Evolutionary conservation across 1,284 basidiomycete species (phyloP).

Genomic region (Leccinum pachyderme): DNA sequence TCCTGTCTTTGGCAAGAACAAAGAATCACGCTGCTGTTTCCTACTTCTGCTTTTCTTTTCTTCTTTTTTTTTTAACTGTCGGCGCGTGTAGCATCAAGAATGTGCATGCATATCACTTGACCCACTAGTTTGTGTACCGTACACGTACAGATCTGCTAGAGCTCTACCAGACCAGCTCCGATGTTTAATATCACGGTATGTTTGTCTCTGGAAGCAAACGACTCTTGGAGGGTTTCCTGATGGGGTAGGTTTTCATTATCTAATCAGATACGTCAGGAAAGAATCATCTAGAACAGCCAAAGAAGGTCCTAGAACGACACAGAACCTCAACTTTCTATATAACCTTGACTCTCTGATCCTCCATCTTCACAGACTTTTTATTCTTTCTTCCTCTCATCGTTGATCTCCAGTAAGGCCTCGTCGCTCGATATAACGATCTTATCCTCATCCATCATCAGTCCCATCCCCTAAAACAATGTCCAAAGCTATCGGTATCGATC

Average conservation of each 20-base stretch:
- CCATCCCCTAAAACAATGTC: conserved; percentile 37
- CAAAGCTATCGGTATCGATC: conserved; percentile 93
- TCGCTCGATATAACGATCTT: conserved; percentile 2
- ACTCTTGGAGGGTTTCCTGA: not conserved
- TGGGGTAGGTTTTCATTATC: conserved; percentile 24
- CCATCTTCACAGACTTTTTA: conserved; percentile 15
- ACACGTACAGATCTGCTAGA: conserved; percentile 30
- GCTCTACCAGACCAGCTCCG: conserved; percentile 15
- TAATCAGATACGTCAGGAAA: conserved; percentile 33
- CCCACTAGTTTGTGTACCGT: conserved; percentile 21
- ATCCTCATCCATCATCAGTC: not conserved
- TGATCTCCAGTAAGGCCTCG: conserved; percentile 17
- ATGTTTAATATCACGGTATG: conserved; percentile 18
- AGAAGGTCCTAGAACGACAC: conserved; percentile 39
- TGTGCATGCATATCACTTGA: conserved; percentile 30
- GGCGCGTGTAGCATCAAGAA: conserved; percentile 26
- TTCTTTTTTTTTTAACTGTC: not conserved
- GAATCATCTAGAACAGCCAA: conserved; percentile 37
- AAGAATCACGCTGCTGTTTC: conserved; percentile 17
- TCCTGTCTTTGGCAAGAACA: conserved; percentile 12
- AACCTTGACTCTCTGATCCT: conserved; percentile 17
- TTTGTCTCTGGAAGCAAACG: not conserved
- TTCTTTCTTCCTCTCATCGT: conserved; percentile 13
- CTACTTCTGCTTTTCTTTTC: conserved; percentile 7
- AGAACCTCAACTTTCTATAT: conserved; percentile 37